These are phyloP conservation scores for Aspergillus sergii DNA, from an alignment of 2,329 filamentous ascomycete genomes.

Conservation along the genomic window DNA sequence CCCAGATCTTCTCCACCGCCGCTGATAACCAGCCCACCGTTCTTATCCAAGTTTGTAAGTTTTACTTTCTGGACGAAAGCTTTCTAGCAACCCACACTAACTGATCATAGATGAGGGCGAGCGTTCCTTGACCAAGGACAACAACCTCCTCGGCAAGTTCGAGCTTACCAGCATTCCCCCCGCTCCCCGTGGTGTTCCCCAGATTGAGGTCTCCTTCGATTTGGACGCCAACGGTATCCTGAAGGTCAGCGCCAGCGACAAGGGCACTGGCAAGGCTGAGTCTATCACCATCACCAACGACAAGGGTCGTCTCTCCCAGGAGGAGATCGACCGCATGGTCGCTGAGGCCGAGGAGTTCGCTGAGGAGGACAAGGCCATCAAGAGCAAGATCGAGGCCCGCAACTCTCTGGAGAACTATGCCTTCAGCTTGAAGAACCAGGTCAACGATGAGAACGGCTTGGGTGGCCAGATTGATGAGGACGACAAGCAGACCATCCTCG, in stretches of 20 bases:
- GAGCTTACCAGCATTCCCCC: slow-evolving; percentile 95
- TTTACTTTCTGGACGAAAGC: background rate
- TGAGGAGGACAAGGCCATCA: slow-evolving; percentile 98
- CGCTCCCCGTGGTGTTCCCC: slow-evolving; percentile 91
- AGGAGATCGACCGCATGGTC: slow-evolving; percentile 99
- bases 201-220: slow-evolving; percentile 98
- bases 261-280: slow-evolving; percentile 97
- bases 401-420: slow-evolving; percentile 99
- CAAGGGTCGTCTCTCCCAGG: slow-evolving; percentile 93
- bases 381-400: slow-evolving; percentile 93
- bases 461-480: slow-evolving; percentile 98
- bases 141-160: slow-evolving; percentile 97
- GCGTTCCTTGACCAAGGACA: slow-evolving; percentile 91
- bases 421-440: slow-evolving; percentile 98
- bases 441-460: slow-evolving; percentile 93
- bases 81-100: slow-evolving; percentile 20
- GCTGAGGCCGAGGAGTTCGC: slow-evolving; percentile 97
- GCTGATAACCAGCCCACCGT: slow-evolving; percentile 96
- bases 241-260: slow-evolving; percentile 93
- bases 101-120: slow-evolving; percentile 70
- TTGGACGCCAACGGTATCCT: slow-evolving; percentile 98
- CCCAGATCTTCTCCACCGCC: slow-evolving; percentile 95
- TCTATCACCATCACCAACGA: slow-evolving; percentile 99
- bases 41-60: slow-evolving; percentile 81
- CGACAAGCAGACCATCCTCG: slow-evolving; percentile 94